These are phyloP conservation scores for Podospora conica DNA, from an alignment of 495 filamentous ascomycete species.

Conservation along the genomic window DNA sequence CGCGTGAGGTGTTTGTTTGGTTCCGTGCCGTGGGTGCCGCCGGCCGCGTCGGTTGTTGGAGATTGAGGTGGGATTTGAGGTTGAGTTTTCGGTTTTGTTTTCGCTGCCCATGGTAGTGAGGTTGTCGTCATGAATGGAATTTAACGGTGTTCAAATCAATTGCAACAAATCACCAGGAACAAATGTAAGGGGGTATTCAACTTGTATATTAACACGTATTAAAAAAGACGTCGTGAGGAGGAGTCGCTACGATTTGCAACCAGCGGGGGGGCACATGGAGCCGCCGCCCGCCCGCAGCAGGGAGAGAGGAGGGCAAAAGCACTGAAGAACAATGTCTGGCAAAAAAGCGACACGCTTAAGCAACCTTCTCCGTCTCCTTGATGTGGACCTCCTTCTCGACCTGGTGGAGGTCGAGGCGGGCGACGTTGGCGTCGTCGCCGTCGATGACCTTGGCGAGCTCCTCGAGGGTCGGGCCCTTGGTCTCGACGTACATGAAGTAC, in stretches of 20 bases:
- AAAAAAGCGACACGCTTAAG: constrained; percentile 5
- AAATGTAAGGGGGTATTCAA: background rate
- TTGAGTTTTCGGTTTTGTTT: background rate
- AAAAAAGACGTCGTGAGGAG: background rate
- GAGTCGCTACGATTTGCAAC: background rate
- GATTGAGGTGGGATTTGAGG: too few relatives aligned
- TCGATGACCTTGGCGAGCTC: constrained; percentile 59
- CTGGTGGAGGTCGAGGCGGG: constrained; percentile 34
- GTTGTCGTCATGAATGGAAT: too few relatives aligned
- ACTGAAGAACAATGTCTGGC: background rate
- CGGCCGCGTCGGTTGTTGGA: background rate
- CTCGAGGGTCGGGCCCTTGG: constrained; percentile 57
- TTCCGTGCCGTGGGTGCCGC: background rate
- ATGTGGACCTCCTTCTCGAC: constrained; percentile 33
- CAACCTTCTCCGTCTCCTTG: constrained; percentile 19
- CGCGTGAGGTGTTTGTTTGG: background rate
- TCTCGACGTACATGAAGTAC: constrained; percentile 63
- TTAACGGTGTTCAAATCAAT: too few relatives aligned
- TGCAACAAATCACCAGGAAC: background rate
- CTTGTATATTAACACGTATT: background rate
- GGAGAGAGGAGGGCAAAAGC: background rate
- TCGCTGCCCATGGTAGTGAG: background rate
- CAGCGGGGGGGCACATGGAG: background rate
- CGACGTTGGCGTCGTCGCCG: constrained; percentile 48
- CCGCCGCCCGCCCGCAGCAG: background rate